Base-by-base conservation (phyloP, 371 early-diverging fungal genomes). In the Rhizopus microsporus region DNA sequence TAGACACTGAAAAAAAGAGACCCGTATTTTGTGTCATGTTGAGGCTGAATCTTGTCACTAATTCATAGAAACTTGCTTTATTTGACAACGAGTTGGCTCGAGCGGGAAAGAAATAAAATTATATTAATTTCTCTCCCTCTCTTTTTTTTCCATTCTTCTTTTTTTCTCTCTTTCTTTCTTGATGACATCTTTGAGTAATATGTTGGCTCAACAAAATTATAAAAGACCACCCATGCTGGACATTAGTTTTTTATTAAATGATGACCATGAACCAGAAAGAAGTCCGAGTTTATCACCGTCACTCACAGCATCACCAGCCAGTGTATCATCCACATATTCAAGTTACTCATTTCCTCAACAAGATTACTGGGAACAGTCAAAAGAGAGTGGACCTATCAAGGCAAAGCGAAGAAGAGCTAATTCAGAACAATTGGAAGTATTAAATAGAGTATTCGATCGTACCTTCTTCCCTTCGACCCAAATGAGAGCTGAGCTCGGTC, bases 401-500 rank as follows among this genome's bases (percentile, higher is more conserved):
- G 74, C 81, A 15, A 81, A 81, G 47, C 72, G 78, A 34, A 70
- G 77, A 67, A 67, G 81, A 60, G 76, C 82, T 38, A 75, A 77
- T 57, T 74, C 80, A 44, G 72, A 74, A 44, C 77, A 83, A 46
- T 42, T 82, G 13, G 80, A 87, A 59, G 77, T 88, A 0, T 42
- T 84, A 17, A 77, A 80, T 33, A 75, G 79, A 47, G 77, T 89
- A 8, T 60, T 84, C 37, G 85, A 85, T 43, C 79, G 80, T 16
- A 79, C 84, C 35, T 74, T 80, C 39, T 92, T 66, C 62, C 88
- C 78, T 63, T 88, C 74, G 5, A 90, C 90, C 5, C 90, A 90
- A 56, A 79, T 92, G 70, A 85, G 99, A 50, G 85, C 88, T 57
- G 84, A 89, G 54, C 82, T 99, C 12, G 93, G 93, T 33, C 83